Percentiles rank a stretch among this genome's conserved stretches.
phyloP scores from a whole-genome alignment of 495 filamentous ascomycete species.

The Annulohypoxylon moriforme region DNA sequence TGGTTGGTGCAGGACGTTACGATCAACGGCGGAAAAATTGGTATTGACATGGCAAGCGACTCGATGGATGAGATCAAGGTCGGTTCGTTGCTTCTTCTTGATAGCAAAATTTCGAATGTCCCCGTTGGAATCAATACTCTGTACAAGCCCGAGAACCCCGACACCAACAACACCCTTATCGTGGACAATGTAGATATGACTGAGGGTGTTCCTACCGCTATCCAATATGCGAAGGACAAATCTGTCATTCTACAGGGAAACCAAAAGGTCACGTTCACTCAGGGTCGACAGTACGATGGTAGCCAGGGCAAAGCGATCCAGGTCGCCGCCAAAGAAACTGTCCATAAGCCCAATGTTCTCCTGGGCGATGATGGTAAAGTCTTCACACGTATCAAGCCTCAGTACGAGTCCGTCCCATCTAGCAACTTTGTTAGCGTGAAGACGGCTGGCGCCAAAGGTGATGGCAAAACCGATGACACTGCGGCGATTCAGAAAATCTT shows the following conservation, averaged over 20 bases:
- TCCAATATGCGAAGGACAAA: slow-evolving; percentile 67
- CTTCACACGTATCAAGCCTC: slow-evolving; percentile 77
- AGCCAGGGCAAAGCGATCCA: slow-evolving; percentile 59
- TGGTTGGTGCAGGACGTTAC: slow-evolving; percentile 86
- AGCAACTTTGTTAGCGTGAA: slow-evolving; percentile 80
- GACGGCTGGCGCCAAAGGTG: slow-evolving; percentile 80
- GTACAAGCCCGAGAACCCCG: slow-evolving; percentile 69
- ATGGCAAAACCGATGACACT: slow-evolving; percentile 76
- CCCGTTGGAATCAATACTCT: slow-evolving; percentile 78
- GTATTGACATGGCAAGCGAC: slow-evolving; percentile 82
- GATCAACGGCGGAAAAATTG: slow-evolving; percentile 83
- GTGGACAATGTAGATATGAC: slow-evolving; percentile 88
- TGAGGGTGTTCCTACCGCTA: slow-evolving; percentile 59
- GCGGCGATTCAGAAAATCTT: slow-evolving; percentile 76
- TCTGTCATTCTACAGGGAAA: slow-evolving; percentile 76
- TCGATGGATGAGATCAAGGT: slow-evolving; percentile 71
- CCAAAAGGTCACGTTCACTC: slow-evolving; percentile 75
- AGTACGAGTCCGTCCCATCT: slow-evolving; percentile 71
- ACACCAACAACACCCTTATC: slow-evolving; percentile 80
- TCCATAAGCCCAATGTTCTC: slow-evolving; percentile 68
- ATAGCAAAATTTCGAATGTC: slow-evolving; percentile 80
- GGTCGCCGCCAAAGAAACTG: slow-evolving; percentile 56
- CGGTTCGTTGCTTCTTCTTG: slow-evolving; percentile 83
- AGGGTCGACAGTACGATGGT: slow-evolving; percentile 75
- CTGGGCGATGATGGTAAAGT: slow-evolving; percentile 65